Evolutionary conservation across 768 basidiomycete species (phyloP).

Genomic region (Boletus vermiculosoides): DNA sequence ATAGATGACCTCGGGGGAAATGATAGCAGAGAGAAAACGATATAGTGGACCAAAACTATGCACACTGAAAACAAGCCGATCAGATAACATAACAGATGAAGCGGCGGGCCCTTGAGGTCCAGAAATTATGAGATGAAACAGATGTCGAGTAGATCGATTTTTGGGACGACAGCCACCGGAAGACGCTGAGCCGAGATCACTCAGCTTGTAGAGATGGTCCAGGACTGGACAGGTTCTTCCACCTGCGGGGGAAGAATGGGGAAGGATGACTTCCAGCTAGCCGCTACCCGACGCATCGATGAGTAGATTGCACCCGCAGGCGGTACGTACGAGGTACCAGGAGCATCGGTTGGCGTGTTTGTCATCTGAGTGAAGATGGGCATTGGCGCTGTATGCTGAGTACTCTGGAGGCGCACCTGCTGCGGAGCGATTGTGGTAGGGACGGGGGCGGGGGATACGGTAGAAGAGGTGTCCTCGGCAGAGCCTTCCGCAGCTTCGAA

Average conservation of each 20-base stretch:
- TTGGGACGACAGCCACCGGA: neutral
- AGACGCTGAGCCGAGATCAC: neutral
- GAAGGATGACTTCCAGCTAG: slow-evolving; percentile 43
- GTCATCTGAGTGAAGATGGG: slow-evolving; percentile 32
- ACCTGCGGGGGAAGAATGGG: slow-evolving; percentile 20
- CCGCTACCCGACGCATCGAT: slow-evolving; percentile 53
- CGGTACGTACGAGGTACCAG: slow-evolving; percentile 42
- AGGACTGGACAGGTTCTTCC: slow-evolving; percentile 33
- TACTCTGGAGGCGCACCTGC: slow-evolving; percentile 20
- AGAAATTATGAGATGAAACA: slow-evolving; percentile 4
- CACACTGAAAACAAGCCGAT: slow-evolving; percentile 25
- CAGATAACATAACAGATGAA: slow-evolving; percentile 10
- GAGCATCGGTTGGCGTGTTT: slow-evolving; percentile 7
- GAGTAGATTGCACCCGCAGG: slow-evolving; percentile 53
- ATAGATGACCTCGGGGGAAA: neutral
- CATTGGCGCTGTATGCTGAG: slow-evolving; percentile 18
- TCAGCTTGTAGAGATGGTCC: slow-evolving; percentile 24
- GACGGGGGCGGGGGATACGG: neutral
- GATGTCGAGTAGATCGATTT: slow-evolving; percentile 15
- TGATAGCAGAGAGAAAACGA: slow-evolving; percentile 16
- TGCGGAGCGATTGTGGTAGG: slow-evolving; percentile 21
- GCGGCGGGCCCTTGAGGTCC: slow-evolving; percentile 5
- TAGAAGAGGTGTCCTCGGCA: slow-evolving; percentile 3
- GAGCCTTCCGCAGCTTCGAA: slow-evolving; percentile 27
- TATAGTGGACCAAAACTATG: slow-evolving; percentile 17